These are phyloP conservation scores for Karstenula rhodostoma DNA, from an alignment of 2,329 filamentous ascomycete species.

Conservation along the genomic window DNA sequence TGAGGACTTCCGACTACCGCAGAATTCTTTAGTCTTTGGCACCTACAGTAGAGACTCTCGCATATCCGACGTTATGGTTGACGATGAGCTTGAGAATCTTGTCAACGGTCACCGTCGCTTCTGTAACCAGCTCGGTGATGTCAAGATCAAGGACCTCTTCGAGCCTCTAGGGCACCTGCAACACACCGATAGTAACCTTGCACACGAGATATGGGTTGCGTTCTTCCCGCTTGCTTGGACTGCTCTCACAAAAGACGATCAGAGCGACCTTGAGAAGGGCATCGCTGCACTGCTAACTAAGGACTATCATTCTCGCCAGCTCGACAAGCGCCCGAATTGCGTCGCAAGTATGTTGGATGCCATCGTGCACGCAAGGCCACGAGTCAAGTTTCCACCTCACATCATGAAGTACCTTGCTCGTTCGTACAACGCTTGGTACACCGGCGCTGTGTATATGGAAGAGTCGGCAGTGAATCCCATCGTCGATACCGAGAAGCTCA, in stretches of 20 bases:
- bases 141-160: slow-evolving; percentile 86
- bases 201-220: slow-evolving; percentile 88
- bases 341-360: slow-evolving; percentile 91
- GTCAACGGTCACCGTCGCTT: slow-evolving; percentile 84
- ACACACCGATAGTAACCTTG: slow-evolving; percentile 81
- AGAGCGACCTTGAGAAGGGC: slow-evolving; percentile 87
- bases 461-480: slow-evolving; percentile 85
- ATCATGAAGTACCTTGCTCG: slow-evolving; percentile 94
- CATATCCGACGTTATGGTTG: slow-evolving; percentile 72
- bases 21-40: slow-evolving; percentile 76
- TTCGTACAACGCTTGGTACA: slow-evolving; percentile 97
- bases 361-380: slow-evolving; percentile 81
- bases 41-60: slow-evolving; percentile 75
- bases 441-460: slow-evolving; percentile 88
- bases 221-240: slow-evolving; percentile 96
- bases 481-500: slow-evolving; percentile 81
- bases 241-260: slow-evolving; percentile 84
- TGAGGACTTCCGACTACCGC: slow-evolving; percentile 83
- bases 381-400: slow-evolving; percentile 92
- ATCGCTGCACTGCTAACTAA: slow-evolving; percentile 91
- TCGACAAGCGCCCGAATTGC: slow-evolving; percentile 95
- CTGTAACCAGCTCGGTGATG: slow-evolving; percentile 80
- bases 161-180: slow-evolving; percentile 92
- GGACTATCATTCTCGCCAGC: slow-evolving; percentile 92
- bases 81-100: slow-evolving; percentile 82